These are phyloP conservation scores for Brassica hybrid DNA, from an alignment of 441 rosid species.

Conservation along the genomic window DNA sequence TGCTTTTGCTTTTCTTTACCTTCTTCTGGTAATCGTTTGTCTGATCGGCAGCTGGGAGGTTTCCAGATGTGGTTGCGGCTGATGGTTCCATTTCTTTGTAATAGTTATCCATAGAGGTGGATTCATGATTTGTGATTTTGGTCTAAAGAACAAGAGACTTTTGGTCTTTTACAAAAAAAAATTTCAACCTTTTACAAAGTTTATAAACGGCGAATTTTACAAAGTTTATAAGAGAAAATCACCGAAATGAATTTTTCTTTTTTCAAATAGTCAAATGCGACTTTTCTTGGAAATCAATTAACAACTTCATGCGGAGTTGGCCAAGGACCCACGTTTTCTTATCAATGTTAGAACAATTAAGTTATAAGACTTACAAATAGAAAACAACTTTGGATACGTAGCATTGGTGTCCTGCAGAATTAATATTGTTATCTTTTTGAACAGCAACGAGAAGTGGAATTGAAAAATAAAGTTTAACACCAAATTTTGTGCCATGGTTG, in stretches of 20 bases:
- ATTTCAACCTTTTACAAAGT: background rate
- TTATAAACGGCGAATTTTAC: background rate
- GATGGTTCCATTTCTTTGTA: conserved; percentile 35
- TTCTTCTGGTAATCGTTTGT: conserved; percentile 40
- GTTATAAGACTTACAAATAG: background rate
- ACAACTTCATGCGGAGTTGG: conserved; percentile 35
- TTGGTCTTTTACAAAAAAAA: conserved; percentile 7
- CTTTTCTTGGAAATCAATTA: conserved; percentile 25
- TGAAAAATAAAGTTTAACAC: too few species aligned
- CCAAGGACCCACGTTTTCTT: conserved; percentile 24
- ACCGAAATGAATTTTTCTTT: background rate
- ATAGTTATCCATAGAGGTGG: conserved; percentile 23
- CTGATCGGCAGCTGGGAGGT: conserved; percentile 36
- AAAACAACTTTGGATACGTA: background rate
- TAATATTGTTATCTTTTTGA: too few species aligned
- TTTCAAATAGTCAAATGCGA: conserved; percentile 2
- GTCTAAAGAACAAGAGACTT: conserved; percentile 27
- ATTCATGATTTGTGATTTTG: conserved; percentile 22
- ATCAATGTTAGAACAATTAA: background rate
- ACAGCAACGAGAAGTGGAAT: too few species aligned
- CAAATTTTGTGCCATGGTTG: too few species aligned
- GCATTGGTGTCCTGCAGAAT: background rate
- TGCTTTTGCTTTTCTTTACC: conserved; percentile 61
- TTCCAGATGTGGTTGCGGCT: conserved; percentile 6
- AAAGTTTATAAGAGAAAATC: conserved; percentile 15